phyloP scores from a whole-genome alignment of 495 filamentous ascomycete species.

The Penicillium alfredii region DNA sequence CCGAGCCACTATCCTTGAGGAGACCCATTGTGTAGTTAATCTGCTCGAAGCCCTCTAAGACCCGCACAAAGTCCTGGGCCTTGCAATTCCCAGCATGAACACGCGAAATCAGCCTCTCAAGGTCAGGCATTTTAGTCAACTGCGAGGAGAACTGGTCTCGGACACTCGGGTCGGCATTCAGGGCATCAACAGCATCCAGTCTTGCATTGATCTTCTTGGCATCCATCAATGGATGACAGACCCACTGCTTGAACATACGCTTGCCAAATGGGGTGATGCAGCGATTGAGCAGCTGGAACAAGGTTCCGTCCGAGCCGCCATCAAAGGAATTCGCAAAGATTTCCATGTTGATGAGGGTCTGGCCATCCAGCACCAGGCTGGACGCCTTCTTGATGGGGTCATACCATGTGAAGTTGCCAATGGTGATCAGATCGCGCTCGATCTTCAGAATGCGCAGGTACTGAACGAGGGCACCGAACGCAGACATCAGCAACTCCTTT shows the following conservation, averaged over 20 bases:
- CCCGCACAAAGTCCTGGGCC: slow-evolving; percentile 85
- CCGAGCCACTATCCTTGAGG: slow-evolving; percentile 59
- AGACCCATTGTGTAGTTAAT: slow-evolving; percentile 87
- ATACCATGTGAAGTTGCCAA: slow-evolving; percentile 89
- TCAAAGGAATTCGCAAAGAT: slow-evolving; percentile 93
- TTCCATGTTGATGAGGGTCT: slow-evolving; percentile 95
- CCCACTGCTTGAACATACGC: slow-evolving; percentile 93
- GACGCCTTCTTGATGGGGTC: slow-evolving; percentile 91
- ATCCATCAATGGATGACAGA: slow-evolving; percentile 91
- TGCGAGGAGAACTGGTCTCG: slow-evolving; percentile 80
- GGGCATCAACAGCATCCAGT: slow-evolving; percentile 89
- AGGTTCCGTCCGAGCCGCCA: slow-evolving; percentile 73
- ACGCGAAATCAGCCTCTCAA: slow-evolving; percentile 90
- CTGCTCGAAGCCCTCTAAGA: slow-evolving; percentile 95
- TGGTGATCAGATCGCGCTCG: slow-evolving; percentile 78
- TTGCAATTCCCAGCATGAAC: slow-evolving; percentile 88
- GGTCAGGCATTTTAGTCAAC: slow-evolving; percentile 84
- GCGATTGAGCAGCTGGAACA: slow-evolving; percentile 85
- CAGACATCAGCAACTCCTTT: slow-evolving; percentile 84
- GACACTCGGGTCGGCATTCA: slow-evolving; percentile 74
- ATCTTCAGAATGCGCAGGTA: slow-evolving; percentile 87
- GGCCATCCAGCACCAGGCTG: slow-evolving; percentile 89
- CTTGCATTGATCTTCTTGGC: slow-evolving; percentile 82
- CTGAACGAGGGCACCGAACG: slow-evolving; percentile 81
- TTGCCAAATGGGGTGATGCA: slow-evolving; percentile 98